Conservation (phyloP, 768 basidiomycete species). For the Tylopilus sp. region DNA sequence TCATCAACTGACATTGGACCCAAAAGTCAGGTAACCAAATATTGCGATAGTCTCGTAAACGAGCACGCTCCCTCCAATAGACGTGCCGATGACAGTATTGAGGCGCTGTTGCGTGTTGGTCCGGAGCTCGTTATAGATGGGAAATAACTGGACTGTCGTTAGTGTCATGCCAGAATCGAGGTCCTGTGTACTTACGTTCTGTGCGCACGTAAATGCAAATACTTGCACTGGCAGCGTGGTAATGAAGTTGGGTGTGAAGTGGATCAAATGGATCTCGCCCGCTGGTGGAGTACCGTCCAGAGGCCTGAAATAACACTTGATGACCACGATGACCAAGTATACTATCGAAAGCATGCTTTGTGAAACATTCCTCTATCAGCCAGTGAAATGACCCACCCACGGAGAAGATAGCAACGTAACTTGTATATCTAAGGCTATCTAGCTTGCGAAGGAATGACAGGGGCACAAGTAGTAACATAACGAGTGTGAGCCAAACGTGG, state of each 20-base stretch:
- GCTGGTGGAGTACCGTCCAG: constrained; percentile 56
- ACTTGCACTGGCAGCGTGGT: constrained; percentile 91
- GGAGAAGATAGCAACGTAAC: constrained; percentile 87
- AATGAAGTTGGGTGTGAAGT: constrained; percentile 74
- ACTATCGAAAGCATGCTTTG: constrained; percentile 37
- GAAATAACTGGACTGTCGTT: constrained; percentile 64
- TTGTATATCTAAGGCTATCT: constrained; percentile 85
- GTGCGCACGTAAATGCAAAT: constrained; percentile 89
- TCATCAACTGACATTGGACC: constrained; percentile 59
- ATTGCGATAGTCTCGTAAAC: constrained; percentile 87
- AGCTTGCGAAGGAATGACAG: constrained; percentile 79
- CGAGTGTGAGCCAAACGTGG: constrained; percentile 76
- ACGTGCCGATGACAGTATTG: constrained; percentile 82
- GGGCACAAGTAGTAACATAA: constrained; percentile 76
- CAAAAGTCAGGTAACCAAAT: constrained; percentile 93
- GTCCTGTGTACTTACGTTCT: constrained; percentile 61
- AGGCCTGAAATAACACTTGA: constrained; percentile 76
- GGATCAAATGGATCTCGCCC: constrained; percentile 69
- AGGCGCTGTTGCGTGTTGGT: constrained; percentile 77
- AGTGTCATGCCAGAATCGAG: neutral
- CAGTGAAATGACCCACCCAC: constrained; percentile 56
- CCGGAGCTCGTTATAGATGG: constrained; percentile 88
- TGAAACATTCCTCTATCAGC: constrained; percentile 1
- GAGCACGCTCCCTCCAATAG: constrained; percentile 80
- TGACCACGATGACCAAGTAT: constrained; percentile 76